Base-by-base conservation (phyloP, 345 rosid genomes). In the Citrus glauca region DNA sequence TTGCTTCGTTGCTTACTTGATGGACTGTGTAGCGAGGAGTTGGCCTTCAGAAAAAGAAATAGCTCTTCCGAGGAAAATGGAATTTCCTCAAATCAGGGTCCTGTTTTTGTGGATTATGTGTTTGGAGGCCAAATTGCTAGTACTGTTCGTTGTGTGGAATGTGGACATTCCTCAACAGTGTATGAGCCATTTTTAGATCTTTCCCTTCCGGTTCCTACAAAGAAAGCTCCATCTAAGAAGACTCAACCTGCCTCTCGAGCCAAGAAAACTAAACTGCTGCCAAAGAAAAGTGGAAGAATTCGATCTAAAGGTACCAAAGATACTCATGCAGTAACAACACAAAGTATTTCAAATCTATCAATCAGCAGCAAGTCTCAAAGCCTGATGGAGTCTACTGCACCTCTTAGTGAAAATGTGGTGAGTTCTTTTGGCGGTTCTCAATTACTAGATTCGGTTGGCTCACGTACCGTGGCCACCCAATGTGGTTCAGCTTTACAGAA, bases 181-280 rank as follows among this genome's bases (percentile, higher is more conserved):
- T 91, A 86, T 80, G 99, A 97, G 83, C 96, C 98, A 11, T 94
- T 90, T 85, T 84, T 94, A 69, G 99, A 97, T 87, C 98, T 97
- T 69, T 97, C 99, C 35, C 90, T 97, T 77, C 87, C 99, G 0
- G 90, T 94, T 78, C 98, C 98, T 2, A 90, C 90, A 61, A 97
- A 94, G 88, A 93, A 92, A 83, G 84, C 89, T 63, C 86, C 93
- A 77, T 81, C 87, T 25, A 94, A 85, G 77, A 90, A 85, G 81
- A 79, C 42, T 69, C 93, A 84, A 85, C 78, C 87, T 37, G 68
- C 79, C 65, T 75, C 94, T 79, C 94, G 87, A 77, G 83, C 83
- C 8, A 97, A 90, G 87, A 97, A 91, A 87, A 81, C 88, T 61
- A 93, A 91, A 85, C 79, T 83, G 72, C 90, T 88, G 35, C 97